Conservation (phyloP, 2,329 filamentous ascomycete genomes). For the Rugonectria rugulosa region DNA sequence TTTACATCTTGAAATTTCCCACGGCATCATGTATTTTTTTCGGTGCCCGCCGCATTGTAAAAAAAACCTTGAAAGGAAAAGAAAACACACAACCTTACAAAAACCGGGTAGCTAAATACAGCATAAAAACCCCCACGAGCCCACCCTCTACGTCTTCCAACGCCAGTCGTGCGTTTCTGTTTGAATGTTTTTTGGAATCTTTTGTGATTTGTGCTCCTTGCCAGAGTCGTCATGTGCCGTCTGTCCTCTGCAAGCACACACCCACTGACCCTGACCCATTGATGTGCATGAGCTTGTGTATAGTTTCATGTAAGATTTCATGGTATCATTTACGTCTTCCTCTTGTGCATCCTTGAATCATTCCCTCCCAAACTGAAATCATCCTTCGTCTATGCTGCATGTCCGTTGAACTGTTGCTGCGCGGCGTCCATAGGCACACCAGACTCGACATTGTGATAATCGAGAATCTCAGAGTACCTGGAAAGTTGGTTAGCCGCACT, state of each 20-base stretch:
- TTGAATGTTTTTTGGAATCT: constrained; percentile 25
- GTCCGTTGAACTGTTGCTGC: constrained; percentile 43
- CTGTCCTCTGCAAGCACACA: constrained; percentile 9
- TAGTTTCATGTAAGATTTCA: constrained; percentile 39
- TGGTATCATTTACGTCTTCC: constrained; percentile 46
- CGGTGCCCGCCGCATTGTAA: no score
- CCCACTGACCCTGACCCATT: constrained; percentile 2
- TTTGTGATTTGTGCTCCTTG: constrained; percentile 22
- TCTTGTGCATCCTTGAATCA: constrained; percentile 30
- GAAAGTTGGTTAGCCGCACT: constrained; percentile 13
- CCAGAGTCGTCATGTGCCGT: constrained; percentile 12
- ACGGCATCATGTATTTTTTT: no score
- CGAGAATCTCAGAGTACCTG: constrained; percentile 98
- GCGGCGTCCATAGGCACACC: constrained; percentile 49
- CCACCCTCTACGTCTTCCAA: constrained; percentile 39
- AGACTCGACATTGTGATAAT: constrained; percentile 93
- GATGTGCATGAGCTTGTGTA: constrained; percentile 23
- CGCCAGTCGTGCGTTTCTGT: constrained; percentile 39
- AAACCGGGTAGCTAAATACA: constrained; percentile 23
- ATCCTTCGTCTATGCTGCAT: constrained; percentile 40
- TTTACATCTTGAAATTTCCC: no score
- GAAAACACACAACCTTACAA: no score
- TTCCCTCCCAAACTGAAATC: constrained; percentile 42
- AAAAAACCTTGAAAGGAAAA: constrained; percentile 23
- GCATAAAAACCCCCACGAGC: constrained; percentile 22